Percentiles rank a stretch among this genome's conserved stretches.
Evolutionary conservation across 2,329 filamentous ascomycete species (phyloP).

Genomic region (Didymella segeticola): DNA sequence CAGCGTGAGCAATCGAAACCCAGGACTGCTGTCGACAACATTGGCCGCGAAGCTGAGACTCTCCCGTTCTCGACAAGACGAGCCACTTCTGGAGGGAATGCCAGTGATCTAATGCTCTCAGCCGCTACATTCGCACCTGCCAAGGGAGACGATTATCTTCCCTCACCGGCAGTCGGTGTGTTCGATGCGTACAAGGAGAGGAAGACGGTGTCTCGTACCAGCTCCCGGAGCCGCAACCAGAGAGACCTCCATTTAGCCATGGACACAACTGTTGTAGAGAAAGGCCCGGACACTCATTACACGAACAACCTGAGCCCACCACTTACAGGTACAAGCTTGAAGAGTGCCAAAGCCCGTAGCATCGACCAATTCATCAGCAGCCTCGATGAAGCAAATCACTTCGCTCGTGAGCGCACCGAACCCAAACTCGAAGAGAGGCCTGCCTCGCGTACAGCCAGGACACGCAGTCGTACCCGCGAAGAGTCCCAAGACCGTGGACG

Average conservation of each 20-base stretch:
- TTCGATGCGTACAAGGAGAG: constrained; percentile 70
- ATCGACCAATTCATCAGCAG: constrained; percentile 88
- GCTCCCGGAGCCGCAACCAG: constrained; percentile 80
- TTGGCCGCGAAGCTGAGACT: constrained; percentile 51
- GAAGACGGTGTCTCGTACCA: constrained; percentile 67
- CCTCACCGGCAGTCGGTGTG: constrained; percentile 71
- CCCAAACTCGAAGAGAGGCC: constrained; percentile 54
- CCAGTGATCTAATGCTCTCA: constrained; percentile 59
- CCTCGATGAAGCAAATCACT: constrained; percentile 76
- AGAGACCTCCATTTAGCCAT: constrained; percentile 65
- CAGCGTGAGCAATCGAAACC: constrained; percentile 40
- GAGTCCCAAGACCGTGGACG: constrained; percentile 75
- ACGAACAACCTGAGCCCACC: constrained; percentile 61
- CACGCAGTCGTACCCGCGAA: constrained; percentile 60
- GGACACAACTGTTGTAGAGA: constrained; percentile 52
- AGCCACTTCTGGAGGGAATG: constrained; percentile 60
- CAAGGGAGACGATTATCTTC: constrained; percentile 54
- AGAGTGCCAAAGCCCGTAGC: constrained; percentile 67
- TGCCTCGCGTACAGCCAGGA: constrained; percentile 54
- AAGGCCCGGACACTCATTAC: constrained; percentile 45
- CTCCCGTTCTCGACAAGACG: constrained; percentile 45
- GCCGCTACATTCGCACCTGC: constrained; percentile 43
- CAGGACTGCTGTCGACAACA: constrained; percentile 48
- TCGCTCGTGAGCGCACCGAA: constrained; percentile 50
- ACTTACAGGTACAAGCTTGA: constrained; percentile 57